Conservation (phyloP, 495 filamentous ascomycete species). For the Tuber microsphaerosporum region DNA sequence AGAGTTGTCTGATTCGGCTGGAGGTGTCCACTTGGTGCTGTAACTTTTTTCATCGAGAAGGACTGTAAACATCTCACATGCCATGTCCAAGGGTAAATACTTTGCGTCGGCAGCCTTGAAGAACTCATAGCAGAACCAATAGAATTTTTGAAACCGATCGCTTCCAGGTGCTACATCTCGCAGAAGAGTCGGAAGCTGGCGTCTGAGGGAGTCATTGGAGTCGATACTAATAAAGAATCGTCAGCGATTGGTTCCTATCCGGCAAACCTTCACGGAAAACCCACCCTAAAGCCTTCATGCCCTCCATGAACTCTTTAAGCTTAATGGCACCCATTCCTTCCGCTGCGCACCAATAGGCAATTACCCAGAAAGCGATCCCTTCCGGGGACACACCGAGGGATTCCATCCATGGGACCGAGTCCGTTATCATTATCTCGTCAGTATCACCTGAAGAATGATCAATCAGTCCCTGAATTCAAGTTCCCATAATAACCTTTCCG, state of each 20-base stretch:
- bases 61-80: constrained; percentile 29
- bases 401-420: constrained; percentile 34
- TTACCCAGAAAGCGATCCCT: constrained; percentile 32
- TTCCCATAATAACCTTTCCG: not conserved
- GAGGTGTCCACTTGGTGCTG: constrained; percentile 22
- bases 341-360: constrained; percentile 32
- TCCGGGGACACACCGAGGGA: constrained; percentile 29
- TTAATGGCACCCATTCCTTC: constrained; percentile 29
- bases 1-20: not conserved
- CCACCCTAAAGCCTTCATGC: constrained; percentile 32
- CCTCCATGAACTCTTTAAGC: constrained; percentile 28
- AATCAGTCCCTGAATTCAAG: constrained; percentile 14
- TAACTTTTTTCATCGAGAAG: constrained; percentile 30
- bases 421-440: constrained; percentile 10
- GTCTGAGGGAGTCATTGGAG: constrained; percentile 30
- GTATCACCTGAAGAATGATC: constrained; percentile 4
- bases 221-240: constrained; percentile 17
- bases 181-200: constrained; percentile 22
- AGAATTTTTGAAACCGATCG: constrained; percentile 33
- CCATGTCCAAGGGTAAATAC: constrained; percentile 31
- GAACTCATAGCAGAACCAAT: constrained; percentile 40
- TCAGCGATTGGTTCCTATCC: constrained; percentile 14
- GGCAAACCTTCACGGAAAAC: not conserved
- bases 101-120: constrained; percentile 35
- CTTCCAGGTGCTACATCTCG: constrained; percentile 17